Base-by-base conservation (phyloP, 768 basidiomycete genomes). In the Rhizopogon rudus region DNA sequence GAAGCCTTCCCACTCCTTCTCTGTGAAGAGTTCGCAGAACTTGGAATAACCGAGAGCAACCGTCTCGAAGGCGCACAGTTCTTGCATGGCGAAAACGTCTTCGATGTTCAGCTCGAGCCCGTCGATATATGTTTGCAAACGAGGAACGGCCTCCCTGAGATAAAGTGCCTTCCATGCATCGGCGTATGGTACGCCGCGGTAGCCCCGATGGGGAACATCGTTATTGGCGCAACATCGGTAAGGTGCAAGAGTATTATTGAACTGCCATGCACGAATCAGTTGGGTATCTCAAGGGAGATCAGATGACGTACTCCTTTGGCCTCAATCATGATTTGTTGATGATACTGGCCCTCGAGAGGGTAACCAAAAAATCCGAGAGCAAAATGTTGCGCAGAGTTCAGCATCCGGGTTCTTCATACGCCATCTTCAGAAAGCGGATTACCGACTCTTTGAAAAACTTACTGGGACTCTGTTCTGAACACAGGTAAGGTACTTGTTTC, bases 1-100 rank as follows among this genome's bases (percentile, higher is more conserved):
- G 65, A 92, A 94, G 1, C 90, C 91, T 63, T 88, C 84, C 91
- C 92, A 94, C 69, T 95, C 93, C 48, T 88, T 81, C 62, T 87
- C 79, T 0, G 89, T 91, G 70, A 95, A 95, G 4, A 95, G 75
- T 55, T 83, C 82, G 60, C 93, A 95, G 73, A 93, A 95, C 60
- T 84, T 86, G 14, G 89, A 91, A 66, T 89, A 93, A 6, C 91
- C 91, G 28, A 93, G 76, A 0, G 89, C 87, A 39, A 93, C 93
- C 5, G 93, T 91, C 86, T 93, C 90, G 59, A 88, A 91, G 1
- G 89, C 81, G 61, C 91, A 93, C 65, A 85, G 73, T 68, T 88
- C 83, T 63, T 91, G 88, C 76, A 91, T 80, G 8, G 76, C 77
- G 59, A 84, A 91, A 1, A 87, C 75, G 58, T 92, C 87, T 56